phyloP scores from a whole-genome alignment of 2,329 filamentous ascomycete species.

The Aspergillus piperis region DNA sequence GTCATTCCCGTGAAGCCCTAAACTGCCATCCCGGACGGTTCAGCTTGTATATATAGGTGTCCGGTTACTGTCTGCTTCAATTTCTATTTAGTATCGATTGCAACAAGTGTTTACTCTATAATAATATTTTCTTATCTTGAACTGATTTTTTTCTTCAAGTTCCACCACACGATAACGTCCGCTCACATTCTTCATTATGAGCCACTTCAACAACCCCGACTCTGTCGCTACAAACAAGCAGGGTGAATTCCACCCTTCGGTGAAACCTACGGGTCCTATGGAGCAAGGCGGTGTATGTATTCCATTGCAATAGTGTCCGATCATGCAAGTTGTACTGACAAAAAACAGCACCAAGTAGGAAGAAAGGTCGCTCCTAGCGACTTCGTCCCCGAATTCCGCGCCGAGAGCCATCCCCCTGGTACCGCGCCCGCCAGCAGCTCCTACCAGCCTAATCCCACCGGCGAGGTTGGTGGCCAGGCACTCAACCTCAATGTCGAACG shows the following conservation, averaged over 20 bases:
- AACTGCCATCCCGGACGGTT: background rate
- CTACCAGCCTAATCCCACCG: slow-evolving; percentile 47
- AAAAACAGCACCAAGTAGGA: slow-evolving; percentile 63
- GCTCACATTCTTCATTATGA: background rate
- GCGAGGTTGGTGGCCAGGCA: slow-evolving; percentile 41
- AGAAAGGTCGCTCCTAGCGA: slow-evolving; percentile 55
- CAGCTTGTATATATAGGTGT: background rate
- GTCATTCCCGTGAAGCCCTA: slow-evolving; percentile 16
- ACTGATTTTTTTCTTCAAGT: background rate
- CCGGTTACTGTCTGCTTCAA: background rate
- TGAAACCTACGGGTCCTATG: background rate
- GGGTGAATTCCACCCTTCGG: slow-evolving; percentile 4
- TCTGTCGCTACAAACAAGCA: slow-evolving; percentile 4
- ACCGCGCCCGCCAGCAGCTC: slow-evolving; percentile 60
- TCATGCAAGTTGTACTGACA: slow-evolving; percentile 1
- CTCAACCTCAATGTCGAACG: slow-evolving; percentile 44
- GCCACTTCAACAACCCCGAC: background rate
- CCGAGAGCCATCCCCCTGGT: slow-evolving; percentile 62
- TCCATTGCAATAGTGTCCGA: too few relatives aligned
- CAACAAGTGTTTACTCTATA: background rate
- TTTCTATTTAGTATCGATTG: background rate
- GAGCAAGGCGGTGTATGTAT: slow-evolving; percentile 10
- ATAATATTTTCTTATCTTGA: background rate
- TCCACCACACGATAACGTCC: too few relatives aligned
- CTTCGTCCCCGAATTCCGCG: slow-evolving; percentile 66